Percentiles rank a stretch among this genome's conserved stretches.
phyloP scores from a whole-genome alignment of 257 asterid species.

The Nicotiana paniculata region DNA sequence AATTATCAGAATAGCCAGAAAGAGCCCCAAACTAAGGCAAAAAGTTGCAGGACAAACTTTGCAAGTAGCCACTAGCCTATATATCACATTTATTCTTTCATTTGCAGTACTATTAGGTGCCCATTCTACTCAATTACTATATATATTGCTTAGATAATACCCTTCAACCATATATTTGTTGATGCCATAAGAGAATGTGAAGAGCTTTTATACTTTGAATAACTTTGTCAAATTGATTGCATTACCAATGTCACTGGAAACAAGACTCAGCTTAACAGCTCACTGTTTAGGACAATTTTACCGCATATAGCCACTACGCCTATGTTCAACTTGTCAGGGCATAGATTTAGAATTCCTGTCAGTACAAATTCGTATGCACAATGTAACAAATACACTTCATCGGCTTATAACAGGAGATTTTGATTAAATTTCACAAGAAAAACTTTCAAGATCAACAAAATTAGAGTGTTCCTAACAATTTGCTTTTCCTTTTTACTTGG shows the following conservation, averaged over 20 bases:
- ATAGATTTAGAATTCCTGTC: slow-evolving; percentile 15
- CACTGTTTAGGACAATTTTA: neutral
- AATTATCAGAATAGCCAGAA: neutral
- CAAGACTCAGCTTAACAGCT: neutral
- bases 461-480: slow-evolving; percentile 14
- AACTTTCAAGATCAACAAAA: slow-evolving; percentile 5
- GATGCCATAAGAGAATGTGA: neutral
- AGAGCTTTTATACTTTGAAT: neutral
- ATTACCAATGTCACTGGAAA: neutral
- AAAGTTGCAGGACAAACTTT: neutral
- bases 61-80: neutral
- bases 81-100: neutral
- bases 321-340: slow-evolving; percentile 19
- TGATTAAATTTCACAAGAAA: slow-evolving; percentile 3
- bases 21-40: neutral
- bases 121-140: neutral
- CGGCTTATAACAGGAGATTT: slow-evolving; percentile 7
- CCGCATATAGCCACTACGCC: slow-evolving; percentile 1
- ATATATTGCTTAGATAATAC: neutral
- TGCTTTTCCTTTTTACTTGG: neutral
- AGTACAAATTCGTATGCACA: slow-evolving; percentile 36
- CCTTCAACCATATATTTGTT: neutral
- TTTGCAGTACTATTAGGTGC: neutral
- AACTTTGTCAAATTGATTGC: neutral
- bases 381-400: slow-evolving; percentile 17